Base-by-base conservation (phyloP, 768 basidiomycete genomes). In the Termitomyces sp. region DNA sequence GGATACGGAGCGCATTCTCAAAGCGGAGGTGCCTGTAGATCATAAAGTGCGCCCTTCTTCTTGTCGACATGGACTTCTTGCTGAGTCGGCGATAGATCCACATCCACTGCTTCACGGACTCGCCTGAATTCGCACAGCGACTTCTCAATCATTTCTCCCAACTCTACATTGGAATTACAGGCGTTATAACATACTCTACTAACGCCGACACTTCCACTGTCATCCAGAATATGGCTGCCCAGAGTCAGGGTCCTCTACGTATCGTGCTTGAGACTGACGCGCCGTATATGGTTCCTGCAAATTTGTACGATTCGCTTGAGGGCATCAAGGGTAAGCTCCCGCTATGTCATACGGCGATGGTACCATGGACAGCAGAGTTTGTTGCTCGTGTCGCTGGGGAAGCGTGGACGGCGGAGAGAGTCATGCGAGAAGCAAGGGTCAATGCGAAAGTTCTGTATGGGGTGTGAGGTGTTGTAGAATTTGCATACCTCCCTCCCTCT, bases 61-160 rank as follows among this genome's bases (percentile, higher is more conserved):
- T 42, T 38, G 37, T 38, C 11, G 19, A 23, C 26, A 31, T 50
- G 28, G 43, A 21, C 15, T 23, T 14, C 11, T 33, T 19, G 12
- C 40, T 54, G 6, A 26, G 48, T 55, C 21, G 23, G 17, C 41
- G 11, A 23, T 57, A 90, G 85, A 85, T 94, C 30, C 92, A 94
- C 63, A 76, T 95, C 5, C 93, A 94, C 61, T 95, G 92, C 66
- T 94, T 89, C 69, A 93, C 91, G 1, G 91, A 94, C 67, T 75
- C 86, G 0, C 89, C 89, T 0, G 84, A 75, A 19, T 86, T 93
- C 61, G 92, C 86, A 0, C 75, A 74, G 40, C 78, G 86, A 3
- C 75, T 95, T 15, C 74, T 94, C 1, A 81, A 80, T 15, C 80
- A 90, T 62, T 94, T 93, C 67, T 83, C 88, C 0, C 91, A 93